Evolutionary conservation across 768 basidiomycete species (phyloP).

Genomic region (Cystofilobasidium macerans): DNA sequence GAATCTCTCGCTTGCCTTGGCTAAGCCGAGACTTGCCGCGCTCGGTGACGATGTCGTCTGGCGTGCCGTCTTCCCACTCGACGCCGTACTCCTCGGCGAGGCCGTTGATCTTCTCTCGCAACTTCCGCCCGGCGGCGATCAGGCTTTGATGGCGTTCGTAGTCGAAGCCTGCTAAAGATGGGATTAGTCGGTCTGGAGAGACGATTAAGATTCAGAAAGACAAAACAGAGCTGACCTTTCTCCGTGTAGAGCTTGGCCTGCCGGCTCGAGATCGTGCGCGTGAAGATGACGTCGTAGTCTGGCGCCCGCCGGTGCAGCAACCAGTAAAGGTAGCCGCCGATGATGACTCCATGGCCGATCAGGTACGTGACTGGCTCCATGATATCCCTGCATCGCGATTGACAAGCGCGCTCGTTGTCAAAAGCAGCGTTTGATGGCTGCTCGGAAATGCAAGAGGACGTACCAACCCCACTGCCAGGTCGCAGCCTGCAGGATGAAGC

Average conservation of each 20-base stretch:
- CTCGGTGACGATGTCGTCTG: not conserved
- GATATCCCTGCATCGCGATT: conserved; percentile 44
- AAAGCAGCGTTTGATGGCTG: too few relatives aligned
- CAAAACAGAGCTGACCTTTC: conserved; percentile 3
- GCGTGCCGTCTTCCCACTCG: conserved; percentile 3
- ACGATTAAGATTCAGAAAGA: not conserved
- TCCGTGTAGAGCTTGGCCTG: conserved; percentile 13
- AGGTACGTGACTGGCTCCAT: conserved; percentile 48
- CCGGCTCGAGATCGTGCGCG: conserved; percentile 1
- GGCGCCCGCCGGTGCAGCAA: conserved; percentile 8
- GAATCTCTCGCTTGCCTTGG: conserved; percentile 4
- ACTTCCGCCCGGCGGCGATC: not conserved
- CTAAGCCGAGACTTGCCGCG: not conserved
- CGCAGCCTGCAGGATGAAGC: too few relatives aligned
- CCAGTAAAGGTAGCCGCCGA: conserved; percentile 10
- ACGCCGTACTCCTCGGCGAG: conserved; percentile 20
- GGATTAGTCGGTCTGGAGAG: not conserved
- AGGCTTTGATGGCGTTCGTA: conserved; percentile 4
- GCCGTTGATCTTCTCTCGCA: conserved; percentile 6
- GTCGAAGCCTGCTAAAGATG: too few relatives aligned
- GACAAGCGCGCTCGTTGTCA: not conserved
- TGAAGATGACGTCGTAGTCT: not conserved
- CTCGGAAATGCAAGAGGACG: not conserved
- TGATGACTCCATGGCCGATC: conserved; percentile 13
- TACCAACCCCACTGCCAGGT: conserved; percentile 40